A percentile compares a stretch with the other conserved stretches of the same genome.
Evolutionary conservation across 2,329 filamentous ascomycete genomes (phyloP).

Genomic region (Aureobasidium sp.): DNA sequence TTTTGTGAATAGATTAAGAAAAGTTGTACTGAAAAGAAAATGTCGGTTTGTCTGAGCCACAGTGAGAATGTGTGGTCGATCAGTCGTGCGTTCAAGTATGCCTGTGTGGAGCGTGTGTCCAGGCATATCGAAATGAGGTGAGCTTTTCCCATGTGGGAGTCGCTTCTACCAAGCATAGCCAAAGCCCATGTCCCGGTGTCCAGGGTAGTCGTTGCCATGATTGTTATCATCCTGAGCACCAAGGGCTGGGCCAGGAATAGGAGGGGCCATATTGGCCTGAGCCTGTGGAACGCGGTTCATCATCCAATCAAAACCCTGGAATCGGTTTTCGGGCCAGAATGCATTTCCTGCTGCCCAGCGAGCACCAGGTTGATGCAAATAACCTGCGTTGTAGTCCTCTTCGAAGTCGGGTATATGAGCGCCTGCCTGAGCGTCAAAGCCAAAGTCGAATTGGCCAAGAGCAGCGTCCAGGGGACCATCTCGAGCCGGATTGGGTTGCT

Average conservation of each 20-base stretch:
- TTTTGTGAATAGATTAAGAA: background rate
- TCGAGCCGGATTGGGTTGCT: background rate
- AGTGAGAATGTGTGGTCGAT: background rate
- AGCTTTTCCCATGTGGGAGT: background rate
- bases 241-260: background rate
- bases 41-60: background rate
- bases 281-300: background rate
- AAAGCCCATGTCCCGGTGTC: background rate
- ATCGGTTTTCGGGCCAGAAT: background rate
- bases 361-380: background rate
- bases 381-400: background rate
- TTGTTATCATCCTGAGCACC: background rate
- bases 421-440: background rate
- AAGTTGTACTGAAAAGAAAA: background rate
- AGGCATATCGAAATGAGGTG: background rate
- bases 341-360: too few relatives aligned
- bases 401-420: background rate
- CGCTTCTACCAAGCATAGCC: background rate
- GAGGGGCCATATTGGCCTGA: background rate
- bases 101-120: too few relatives aligned
- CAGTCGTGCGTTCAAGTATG: too few relatives aligned
- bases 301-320: background rate
- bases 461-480: background rate
- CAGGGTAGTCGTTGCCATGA: background rate
- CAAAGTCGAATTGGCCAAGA: background rate